Conservation (phyloP, 2,329 filamentous ascomycete species). For the Amauroascus verrucosus region DNA sequence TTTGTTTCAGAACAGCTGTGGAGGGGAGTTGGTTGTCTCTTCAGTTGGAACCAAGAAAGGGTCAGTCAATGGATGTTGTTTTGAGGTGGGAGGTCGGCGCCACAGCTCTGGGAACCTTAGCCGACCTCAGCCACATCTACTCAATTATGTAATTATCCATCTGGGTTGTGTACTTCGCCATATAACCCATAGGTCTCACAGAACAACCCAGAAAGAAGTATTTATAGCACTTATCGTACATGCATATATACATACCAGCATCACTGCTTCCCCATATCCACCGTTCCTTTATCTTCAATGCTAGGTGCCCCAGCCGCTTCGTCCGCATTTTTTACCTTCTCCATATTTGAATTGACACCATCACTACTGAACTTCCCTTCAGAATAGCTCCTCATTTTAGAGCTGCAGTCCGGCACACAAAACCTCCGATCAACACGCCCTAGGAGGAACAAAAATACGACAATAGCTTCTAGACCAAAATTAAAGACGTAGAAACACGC, state of each 20-base stretch:
- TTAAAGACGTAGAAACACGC: constrained; percentile 72
- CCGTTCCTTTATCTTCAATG: not conserved
- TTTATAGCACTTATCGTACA: too few relatives aligned
- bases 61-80: not conserved
- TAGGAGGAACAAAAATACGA: constrained; percentile 57
- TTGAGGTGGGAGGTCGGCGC: constrained; percentile 2
- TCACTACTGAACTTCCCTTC: not conserved
- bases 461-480: constrained; percentile 61
- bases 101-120: not conserved
- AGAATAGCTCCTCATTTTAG: constrained; percentile 15
- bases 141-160: not conserved
- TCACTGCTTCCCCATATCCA: not conserved
- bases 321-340: not conserved
- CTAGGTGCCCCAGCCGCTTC: not conserved
- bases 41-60: constrained; percentile 3
- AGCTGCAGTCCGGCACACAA: constrained; percentile 59
- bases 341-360: not conserved
- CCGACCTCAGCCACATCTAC: not conserved
- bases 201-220: too few relatives aligned
- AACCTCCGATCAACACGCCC: constrained; percentile 65
- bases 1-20: constrained; percentile 1
- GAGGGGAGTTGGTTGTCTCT: not conserved
- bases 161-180: not conserved
- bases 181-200: too few relatives aligned
- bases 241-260: not conserved